Percentiles rank a stretch among this genome's conserved stretches.
Evolutionary conservation across 768 basidiomycete genomes (phyloP).

Genomic region (Boletus reticulatus): DNA sequence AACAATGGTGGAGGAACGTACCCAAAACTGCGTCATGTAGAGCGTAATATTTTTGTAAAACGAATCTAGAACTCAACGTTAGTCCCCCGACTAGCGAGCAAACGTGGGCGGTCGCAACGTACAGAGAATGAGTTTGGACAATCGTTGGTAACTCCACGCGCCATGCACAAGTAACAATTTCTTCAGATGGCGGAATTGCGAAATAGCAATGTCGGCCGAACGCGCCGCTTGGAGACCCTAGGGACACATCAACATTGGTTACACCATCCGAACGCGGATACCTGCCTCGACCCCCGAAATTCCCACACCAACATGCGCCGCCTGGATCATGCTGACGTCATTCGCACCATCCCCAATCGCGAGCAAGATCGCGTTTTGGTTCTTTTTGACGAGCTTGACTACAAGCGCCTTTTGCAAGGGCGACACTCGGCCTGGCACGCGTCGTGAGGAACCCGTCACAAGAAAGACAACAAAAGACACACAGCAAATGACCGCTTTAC

Average conservation of each 20-base stretch:
- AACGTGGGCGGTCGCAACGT: constrained; percentile 30
- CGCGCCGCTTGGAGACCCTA: constrained; percentile 97
- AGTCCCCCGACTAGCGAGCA: neutral
- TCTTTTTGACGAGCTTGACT: constrained; percentile 98
- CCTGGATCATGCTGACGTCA: constrained; percentile 99
- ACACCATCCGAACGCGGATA: neutral
- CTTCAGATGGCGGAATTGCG: constrained; percentile 94
- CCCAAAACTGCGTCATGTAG: constrained; percentile 99
- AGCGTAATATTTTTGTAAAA: constrained; percentile 99
- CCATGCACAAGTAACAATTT: constrained; percentile 96
- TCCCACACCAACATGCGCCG: constrained; percentile 95
- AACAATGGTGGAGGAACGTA: constrained; percentile 28
- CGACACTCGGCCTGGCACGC: constrained; percentile 76
- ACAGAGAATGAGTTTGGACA: constrained; percentile 97
- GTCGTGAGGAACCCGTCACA: neutral
- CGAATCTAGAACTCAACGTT: constrained; percentile 55
- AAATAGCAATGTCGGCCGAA: constrained; percentile 96
- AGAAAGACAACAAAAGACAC: neutral
- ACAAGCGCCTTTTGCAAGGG: constrained; percentile 97
- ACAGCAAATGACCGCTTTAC: constrained; percentile 99
- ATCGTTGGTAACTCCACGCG: constrained; percentile 95
- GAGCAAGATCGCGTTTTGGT: constrained; percentile 87
- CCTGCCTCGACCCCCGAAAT: constrained; percentile 91
- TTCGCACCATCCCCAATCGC: constrained; percentile 98
- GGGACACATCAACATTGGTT: neutral